Percentiles rank a stretch among this genome's conserved stretches.
phyloP scores from a whole-genome alignment of 352 stramenopile species.

The Phytophthora macrochlamydospora region DNA sequence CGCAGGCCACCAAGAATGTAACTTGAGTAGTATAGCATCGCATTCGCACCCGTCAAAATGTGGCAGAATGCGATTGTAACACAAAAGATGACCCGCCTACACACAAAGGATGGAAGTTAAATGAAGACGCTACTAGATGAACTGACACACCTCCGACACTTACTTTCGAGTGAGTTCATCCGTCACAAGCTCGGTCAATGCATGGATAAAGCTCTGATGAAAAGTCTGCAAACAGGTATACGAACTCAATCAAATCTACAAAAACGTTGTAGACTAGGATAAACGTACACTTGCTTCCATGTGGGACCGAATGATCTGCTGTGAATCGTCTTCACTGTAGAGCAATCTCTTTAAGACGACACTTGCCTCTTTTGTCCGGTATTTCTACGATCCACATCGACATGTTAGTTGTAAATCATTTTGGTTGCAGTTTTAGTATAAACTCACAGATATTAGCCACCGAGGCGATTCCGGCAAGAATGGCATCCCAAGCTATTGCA shows the following conservation, averaged over 20 bases:
- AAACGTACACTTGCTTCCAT: constrained; percentile 26
- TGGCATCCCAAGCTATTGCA: constrained; percentile 59
- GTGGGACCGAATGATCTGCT: constrained; percentile 33
- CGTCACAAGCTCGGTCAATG: constrained; percentile 39
- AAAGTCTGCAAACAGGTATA: constrained; percentile 28
- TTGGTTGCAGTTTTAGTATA: neutral
- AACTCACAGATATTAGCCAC: constrained; percentile 60
- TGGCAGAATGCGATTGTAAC: constrained; percentile 66
- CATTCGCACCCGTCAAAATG: constrained; percentile 69
- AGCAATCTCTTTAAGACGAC: constrained; percentile 37
- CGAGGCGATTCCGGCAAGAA: constrained; percentile 73
- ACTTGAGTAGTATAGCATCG: constrained; percentile 85
- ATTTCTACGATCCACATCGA: constrained; percentile 40
- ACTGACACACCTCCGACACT: neutral
- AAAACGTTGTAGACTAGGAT: neutral
- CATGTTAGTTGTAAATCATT: neutral
- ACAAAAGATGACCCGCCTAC: constrained; percentile 58
- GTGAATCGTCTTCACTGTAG: constrained; percentile 33
- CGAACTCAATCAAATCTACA: neutral
- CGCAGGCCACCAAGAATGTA: constrained; percentile 66
- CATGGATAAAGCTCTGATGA: constrained; percentile 40
- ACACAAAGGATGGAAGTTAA: constrained; percentile 6
- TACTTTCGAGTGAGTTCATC: constrained; percentile 48
- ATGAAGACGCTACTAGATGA: neutral
- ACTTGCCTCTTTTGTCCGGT: constrained; percentile 49